These are phyloP conservation scores for Calonectria honghensis DNA, from an alignment of 2,329 filamentous ascomycete species.

Conservation along the genomic window DNA sequence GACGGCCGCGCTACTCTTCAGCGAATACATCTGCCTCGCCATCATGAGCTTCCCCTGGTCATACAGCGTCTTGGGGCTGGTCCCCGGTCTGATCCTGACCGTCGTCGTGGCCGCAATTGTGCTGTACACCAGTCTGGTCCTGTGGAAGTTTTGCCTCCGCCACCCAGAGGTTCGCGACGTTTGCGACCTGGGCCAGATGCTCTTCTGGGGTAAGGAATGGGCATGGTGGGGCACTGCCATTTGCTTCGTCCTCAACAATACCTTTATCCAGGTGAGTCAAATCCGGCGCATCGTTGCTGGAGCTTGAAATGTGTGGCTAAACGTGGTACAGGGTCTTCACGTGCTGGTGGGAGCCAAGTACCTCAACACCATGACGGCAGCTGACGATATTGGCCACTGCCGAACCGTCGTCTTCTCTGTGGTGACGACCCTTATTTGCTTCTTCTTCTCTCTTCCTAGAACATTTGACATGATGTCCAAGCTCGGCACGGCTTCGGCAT, in stretches of 20 bases:
- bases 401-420: constrained; percentile 89
- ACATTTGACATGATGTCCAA: constrained; percentile 89
- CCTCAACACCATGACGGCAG: constrained; percentile 88
- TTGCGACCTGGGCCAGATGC: constrained; percentile 95
- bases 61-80: constrained; percentile 89
- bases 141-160: constrained; percentile 91
- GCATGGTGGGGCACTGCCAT: constrained; percentile 81
- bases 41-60: constrained; percentile 99
- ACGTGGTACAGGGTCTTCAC: constrained; percentile 74
- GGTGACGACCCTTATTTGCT: constrained; percentile 84
- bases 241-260: constrained; percentile 97
- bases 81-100: constrained; percentile 89
- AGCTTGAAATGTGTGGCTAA: not conserved
- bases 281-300: not conserved
- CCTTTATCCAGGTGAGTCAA: constrained; percentile 79
- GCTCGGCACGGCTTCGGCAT: constrained; percentile 85
- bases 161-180: constrained; percentile 95
- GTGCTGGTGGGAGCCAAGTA: constrained; percentile 91
- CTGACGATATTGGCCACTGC: constrained; percentile 75
- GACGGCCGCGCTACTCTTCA: constrained; percentile 93
- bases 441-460: constrained; percentile 86
- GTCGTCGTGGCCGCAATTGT: constrained; percentile 85
- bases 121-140: constrained; percentile 80
- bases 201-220: constrained; percentile 90
- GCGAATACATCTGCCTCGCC: constrained; percentile 92